Conservation (phyloP, 176 grass and related monocot species). For the Dactylis glomerata region DNA sequence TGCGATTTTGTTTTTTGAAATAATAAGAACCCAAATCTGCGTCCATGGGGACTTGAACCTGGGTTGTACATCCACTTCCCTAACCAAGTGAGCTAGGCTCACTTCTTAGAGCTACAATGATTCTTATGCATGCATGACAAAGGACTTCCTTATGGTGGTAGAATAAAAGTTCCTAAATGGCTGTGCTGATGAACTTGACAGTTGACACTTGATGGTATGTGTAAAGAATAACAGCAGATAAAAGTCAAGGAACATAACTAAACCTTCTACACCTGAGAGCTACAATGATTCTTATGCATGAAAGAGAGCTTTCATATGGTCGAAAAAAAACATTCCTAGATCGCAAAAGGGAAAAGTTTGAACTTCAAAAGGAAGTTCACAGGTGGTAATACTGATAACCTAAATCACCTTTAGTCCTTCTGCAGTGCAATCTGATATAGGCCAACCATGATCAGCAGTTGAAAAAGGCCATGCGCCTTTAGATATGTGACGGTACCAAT, state of each 20-base stretch:
- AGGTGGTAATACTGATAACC: not conserved
- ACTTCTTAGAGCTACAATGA: not conserved
- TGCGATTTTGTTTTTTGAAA: too few species aligned
- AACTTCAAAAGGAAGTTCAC: not conserved
- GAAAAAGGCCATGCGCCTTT: slow-evolving; percentile 99
- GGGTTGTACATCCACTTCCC: too few species aligned
- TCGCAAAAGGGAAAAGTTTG: not conserved
- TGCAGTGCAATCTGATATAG: slow-evolving; percentile 93
- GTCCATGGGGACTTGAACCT: too few species aligned
- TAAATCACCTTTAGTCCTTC: slow-evolving; percentile 82
- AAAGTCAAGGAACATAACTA: slow-evolving; percentile 10
- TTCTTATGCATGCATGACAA: not conserved
- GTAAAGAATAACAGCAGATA: not conserved
- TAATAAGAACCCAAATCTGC: too few species aligned
- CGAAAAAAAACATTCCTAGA: not conserved
- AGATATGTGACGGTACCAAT: slow-evolving; percentile 94
- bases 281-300: not conserved
- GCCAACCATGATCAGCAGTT: slow-evolving; percentile 87
- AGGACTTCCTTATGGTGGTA: not conserved
- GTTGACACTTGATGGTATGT: not conserved
- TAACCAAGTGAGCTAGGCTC: too few species aligned
- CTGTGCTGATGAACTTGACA: not conserved
- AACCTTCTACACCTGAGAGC: not conserved
- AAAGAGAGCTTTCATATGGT: not conserved
- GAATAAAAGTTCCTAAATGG: not conserved